These are phyloP conservation scores for Syzygium jambos DNA, from an alignment of 345 rosid species.

Conservation along the genomic window DNA sequence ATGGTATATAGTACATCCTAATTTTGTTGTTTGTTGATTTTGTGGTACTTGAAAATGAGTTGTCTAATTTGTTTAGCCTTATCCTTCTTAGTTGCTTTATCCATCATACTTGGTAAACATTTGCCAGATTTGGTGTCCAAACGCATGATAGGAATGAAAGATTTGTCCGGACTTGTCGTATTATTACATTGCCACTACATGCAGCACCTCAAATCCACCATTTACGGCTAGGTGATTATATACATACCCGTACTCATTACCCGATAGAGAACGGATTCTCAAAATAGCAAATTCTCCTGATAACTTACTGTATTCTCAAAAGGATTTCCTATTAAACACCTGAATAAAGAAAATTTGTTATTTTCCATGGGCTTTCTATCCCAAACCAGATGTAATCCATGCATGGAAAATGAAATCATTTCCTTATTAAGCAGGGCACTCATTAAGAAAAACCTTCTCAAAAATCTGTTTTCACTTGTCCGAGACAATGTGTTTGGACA, in stretches of 20 bases:
- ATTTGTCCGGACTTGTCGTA: neutral
- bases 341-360: neutral
- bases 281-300: neutral
- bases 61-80: neutral
- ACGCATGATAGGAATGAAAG: neutral
- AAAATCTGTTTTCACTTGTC: neutral
- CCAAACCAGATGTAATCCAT: neutral
- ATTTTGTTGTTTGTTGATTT: neutral
- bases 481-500: slow-evolving; percentile 10
- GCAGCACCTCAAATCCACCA: neutral
- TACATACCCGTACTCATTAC: neutral
- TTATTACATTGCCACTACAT: neutral
- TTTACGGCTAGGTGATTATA: neutral
- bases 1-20: neutral
- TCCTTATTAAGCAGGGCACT: neutral
- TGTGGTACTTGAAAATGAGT: neutral
- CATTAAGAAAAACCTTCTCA: neutral
- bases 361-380: neutral
- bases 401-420: neutral
- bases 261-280: neutral
- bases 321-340: neutral
- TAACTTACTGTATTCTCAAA: neutral
- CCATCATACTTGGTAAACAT: neutral
- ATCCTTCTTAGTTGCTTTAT: neutral
- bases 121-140: neutral